These are phyloP conservation scores for Amoeboradix gromovi DNA, from an alignment of 371 early-diverging fungal species.

Conservation along the genomic window DNA sequence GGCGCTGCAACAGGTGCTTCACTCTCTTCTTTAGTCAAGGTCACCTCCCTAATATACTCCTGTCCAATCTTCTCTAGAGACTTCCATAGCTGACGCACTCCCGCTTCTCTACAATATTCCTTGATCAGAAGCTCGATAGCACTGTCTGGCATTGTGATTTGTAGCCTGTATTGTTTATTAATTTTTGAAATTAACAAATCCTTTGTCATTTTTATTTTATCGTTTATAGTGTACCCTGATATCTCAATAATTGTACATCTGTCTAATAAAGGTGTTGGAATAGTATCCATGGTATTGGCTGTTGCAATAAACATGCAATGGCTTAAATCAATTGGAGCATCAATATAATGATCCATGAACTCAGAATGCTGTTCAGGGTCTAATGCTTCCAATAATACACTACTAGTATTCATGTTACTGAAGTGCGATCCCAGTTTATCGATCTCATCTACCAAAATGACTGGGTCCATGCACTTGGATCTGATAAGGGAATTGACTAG, in stretches of 20 bases:
- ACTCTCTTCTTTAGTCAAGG: background rate
- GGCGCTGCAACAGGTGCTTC: background rate
- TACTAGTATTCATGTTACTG: conserved; percentile 83
- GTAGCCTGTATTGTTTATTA: conserved; percentile 41
- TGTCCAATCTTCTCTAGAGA: conserved; percentile 61
- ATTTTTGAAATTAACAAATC: conserved; percentile 59
- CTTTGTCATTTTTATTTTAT: conserved; percentile 77
- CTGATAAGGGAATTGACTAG: conserved; percentile 87
- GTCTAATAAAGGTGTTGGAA: conserved; percentile 79
- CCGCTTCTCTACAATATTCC: conserved; percentile 78
- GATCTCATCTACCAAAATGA: conserved; percentile 85
- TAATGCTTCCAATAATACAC: conserved; percentile 70
- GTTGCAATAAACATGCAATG: conserved; percentile 90
- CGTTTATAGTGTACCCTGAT: conserved; percentile 81
- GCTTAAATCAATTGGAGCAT: conserved; percentile 80
- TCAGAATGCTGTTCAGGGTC: conserved; percentile 86
- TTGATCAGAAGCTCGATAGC: conserved; percentile 55
- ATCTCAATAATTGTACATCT: conserved; percentile 88
- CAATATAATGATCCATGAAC: conserved; percentile 95
- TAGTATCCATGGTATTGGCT: conserved; percentile 76
- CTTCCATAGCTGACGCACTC: conserved; percentile 84
- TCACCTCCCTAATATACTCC: background rate
- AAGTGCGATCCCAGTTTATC: conserved; percentile 88
- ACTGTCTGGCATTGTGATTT: conserved; percentile 36
- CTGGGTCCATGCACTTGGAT: conserved; percentile 81